Conservation (phyloP, 352 stramenopile genomes). For the Pythium rhizo-oryzae region DNA sequence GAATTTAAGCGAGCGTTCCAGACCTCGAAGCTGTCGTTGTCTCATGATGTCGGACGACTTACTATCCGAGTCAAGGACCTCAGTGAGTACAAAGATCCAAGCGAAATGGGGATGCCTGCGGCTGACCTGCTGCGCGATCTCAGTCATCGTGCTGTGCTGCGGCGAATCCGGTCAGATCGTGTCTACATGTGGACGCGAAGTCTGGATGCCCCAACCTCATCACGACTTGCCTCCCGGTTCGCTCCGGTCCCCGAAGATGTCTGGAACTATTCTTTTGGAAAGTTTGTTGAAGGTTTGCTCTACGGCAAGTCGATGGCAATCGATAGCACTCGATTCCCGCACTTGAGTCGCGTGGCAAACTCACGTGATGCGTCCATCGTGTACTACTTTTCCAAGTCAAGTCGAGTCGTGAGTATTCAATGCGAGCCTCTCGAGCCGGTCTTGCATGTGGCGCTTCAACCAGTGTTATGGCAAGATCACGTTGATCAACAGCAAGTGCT, state of each 20-base stretch:
- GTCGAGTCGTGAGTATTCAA: slow-evolving; percentile 77
- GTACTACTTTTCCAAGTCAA: slow-evolving; percentile 76
- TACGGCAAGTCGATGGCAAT: slow-evolving; percentile 81
- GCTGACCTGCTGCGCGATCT: slow-evolving; percentile 65
- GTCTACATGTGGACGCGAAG: slow-evolving; percentile 71
- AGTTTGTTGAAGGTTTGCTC: slow-evolving; percentile 86
- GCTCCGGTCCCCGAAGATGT: slow-evolving; percentile 63
- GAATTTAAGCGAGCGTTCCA: slow-evolving; percentile 83
- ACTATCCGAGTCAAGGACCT: slow-evolving; percentile 75
- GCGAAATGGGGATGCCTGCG: slow-evolving; percentile 48
- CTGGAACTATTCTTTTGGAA: slow-evolving; percentile 89
- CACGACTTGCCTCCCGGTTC: slow-evolving; percentile 53
- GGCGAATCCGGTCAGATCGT: slow-evolving; percentile 61
- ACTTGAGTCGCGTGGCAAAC: slow-evolving; percentile 52
- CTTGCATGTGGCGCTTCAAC: slow-evolving; percentile 81
- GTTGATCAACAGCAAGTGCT: slow-evolving; percentile 70
- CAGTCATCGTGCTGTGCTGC: slow-evolving; percentile 59
- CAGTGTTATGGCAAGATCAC: slow-evolving; percentile 81
- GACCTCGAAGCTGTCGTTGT: slow-evolving; percentile 83
- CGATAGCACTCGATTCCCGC: slow-evolving; percentile 67
- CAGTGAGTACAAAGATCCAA: slow-evolving; percentile 68
- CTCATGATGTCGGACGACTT: slow-evolving; percentile 77
- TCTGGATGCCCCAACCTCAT: slow-evolving; percentile 32
- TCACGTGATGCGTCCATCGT: slow-evolving; percentile 72
- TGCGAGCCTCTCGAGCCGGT: slow-evolving; percentile 81